Conservation (phyloP, 1,139 yeast genomes). For the Debaryomycetaceae sp. region DNA sequence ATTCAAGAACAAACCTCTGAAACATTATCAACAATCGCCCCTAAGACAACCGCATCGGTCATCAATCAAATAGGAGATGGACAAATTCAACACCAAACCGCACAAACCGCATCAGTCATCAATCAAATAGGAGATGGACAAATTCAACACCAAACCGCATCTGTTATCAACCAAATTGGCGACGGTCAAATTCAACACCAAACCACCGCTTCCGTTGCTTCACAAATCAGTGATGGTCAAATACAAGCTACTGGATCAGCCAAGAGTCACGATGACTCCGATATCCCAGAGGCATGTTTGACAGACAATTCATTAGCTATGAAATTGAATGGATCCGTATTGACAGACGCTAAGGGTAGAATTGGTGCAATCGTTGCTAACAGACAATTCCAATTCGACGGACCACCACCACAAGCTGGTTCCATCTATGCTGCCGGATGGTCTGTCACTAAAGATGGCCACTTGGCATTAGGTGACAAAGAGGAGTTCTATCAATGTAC, state of each 20-base stretch:
- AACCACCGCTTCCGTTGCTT: conserved; percentile 28
- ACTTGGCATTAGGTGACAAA: conserved; percentile 65
- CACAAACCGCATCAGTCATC: conserved; percentile 25
- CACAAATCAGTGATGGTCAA: conserved; percentile 37
- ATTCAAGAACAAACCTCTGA: conserved; percentile 47
- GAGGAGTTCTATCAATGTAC: conserved; percentile 74
- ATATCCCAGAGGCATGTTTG: conserved; percentile 42
- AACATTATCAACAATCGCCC: conserved; percentile 20
- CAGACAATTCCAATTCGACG: conserved; percentile 87
- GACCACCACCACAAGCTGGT: conserved; percentile 92
- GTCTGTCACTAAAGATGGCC: conserved; percentile 63
- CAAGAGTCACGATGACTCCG: conserved; percentile 9
- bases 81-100: conserved; percentile 39
- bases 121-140: conserved; percentile 35
- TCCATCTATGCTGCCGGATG: conserved; percentile 85
- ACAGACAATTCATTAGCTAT: conserved; percentile 52
- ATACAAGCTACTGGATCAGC: conserved; percentile 22
- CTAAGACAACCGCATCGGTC: conserved; percentile 22
- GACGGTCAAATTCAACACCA: conserved; percentile 65
- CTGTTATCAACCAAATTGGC: conserved; percentile 49
- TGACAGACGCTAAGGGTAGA: conserved; percentile 66
- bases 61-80: conserved; percentile 38
- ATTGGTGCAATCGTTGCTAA: conserved; percentile 80
- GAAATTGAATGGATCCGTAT: conserved; percentile 49
- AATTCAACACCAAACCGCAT: conserved; percentile 36